A percentile compares a stretch with the other conserved stretches of the same genome.
These are phyloP conservation scores for Thalassiosira exigua DNA, from an alignment of 352 stramenopile species.

Conservation along the genomic window DNA sequence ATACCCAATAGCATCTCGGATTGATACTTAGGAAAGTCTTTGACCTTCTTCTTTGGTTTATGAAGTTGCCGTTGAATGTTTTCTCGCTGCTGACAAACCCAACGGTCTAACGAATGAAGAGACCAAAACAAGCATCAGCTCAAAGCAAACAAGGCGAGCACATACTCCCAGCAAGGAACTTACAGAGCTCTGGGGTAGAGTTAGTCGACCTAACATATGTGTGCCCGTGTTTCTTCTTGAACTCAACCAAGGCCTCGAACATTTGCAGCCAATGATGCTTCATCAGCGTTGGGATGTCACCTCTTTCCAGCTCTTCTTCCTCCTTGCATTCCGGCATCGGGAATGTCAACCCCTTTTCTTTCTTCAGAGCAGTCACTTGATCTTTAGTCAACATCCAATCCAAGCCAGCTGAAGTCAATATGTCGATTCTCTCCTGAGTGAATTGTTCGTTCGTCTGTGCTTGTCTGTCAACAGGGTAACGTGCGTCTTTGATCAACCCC, in stretches of 20 bases:
- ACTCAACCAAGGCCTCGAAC: slow-evolving; percentile 13
- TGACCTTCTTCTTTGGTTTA: background rate
- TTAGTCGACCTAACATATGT: slow-evolving; percentile 14
- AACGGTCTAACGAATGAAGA: too few relatives aligned
- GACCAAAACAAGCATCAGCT: too few relatives aligned
- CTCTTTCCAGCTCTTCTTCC: background rate
- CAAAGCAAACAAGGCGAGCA: too few relatives aligned
- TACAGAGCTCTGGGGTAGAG: slow-evolving; percentile 4
- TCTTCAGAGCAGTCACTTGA: slow-evolving; percentile 11
- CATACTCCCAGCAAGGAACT: too few relatives aligned
- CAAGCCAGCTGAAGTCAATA: background rate
- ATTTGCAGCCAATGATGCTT: slow-evolving; percentile 15
- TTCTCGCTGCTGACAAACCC: slow-evolving; percentile 6
- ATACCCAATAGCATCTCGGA: slow-evolving; percentile 8
- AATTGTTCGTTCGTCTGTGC: background rate
- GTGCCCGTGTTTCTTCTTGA: slow-evolving; percentile 21
- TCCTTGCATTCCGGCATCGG: slow-evolving; percentile 12
- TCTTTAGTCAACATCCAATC: slow-evolving; percentile 20
- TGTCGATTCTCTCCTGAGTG: slow-evolving; percentile 18
- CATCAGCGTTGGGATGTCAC: background rate
- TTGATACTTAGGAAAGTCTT: slow-evolving; percentile 7
- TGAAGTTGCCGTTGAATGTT: slow-evolving; percentile 2
- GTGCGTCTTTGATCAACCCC: background rate
- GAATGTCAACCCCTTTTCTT: slow-evolving; percentile 10
- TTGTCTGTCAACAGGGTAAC: background rate